Evolutionary conservation across 768 basidiomycete genomes (phyloP).

Genomic region (Mycena indigotica): DNA sequence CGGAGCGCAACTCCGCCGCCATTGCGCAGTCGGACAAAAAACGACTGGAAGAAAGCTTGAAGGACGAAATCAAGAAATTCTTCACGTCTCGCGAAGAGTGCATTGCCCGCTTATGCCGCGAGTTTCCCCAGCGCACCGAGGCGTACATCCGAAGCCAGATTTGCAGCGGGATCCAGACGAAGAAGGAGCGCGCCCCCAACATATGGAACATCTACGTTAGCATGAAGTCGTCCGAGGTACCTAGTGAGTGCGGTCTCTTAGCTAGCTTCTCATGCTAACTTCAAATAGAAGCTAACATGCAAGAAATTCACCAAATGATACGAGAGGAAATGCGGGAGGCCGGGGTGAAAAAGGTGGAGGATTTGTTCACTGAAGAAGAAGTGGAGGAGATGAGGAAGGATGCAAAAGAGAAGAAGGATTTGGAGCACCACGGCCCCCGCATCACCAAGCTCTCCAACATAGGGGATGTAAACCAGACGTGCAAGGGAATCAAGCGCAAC

Average conservation of each 20-base stretch:
- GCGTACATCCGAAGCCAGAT: neutral
- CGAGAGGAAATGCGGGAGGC: neutral
- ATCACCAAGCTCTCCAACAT: neutral
- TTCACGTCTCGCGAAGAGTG: neutral
- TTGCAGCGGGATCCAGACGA: neutral
- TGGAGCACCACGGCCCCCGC: neutral
- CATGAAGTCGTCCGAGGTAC: neutral
- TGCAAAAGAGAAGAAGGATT: neutral
- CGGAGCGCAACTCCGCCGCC: no score
- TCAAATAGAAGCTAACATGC: no score
- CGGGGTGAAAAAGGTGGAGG: neutral
- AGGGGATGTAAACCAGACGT: neutral
- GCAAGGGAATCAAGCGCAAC: neutral
- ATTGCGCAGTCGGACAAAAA: no score
- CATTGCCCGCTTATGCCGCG: neutral
- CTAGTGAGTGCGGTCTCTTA: neutral
- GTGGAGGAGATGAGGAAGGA: neutral
- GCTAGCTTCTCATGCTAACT: no score
- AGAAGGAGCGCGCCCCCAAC: neutral
- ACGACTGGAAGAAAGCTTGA: no score
- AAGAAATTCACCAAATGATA: neutral
- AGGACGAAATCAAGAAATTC: neutral
- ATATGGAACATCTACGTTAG: neutral
- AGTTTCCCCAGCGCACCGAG: neutral
- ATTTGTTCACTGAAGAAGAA: neutral